phyloP scores from a whole-genome alignment of 2,329 filamentous ascomycete species.

The Hypoxylon sp. region DNA sequence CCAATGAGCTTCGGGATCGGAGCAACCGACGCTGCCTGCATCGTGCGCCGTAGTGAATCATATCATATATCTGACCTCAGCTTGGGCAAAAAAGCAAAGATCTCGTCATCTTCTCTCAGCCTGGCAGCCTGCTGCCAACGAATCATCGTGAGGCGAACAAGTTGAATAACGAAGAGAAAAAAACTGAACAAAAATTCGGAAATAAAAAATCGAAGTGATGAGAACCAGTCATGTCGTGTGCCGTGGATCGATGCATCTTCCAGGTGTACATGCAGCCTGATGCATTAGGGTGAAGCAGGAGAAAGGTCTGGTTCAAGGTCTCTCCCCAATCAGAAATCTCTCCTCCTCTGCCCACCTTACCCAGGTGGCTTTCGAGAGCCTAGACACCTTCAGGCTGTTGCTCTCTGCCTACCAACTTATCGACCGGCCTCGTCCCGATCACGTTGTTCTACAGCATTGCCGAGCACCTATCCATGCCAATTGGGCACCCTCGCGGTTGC shows the following conservation, averaged over 20 bases:
- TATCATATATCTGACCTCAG: constrained; percentile 33
- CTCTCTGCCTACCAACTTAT: too few relatives aligned
- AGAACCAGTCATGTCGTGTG: constrained; percentile 5
- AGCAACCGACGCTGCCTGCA: not conserved
- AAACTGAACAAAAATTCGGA: constrained; percentile 16
- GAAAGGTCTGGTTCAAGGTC: not conserved
- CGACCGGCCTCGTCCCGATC: constrained; percentile 22
- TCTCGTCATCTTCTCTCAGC: constrained; percentile 11
- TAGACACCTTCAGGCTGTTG: constrained; percentile 3
- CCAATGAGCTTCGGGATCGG: constrained; percentile 5
- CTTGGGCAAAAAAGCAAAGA: constrained; percentile 10
- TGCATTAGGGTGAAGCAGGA: constrained; percentile 21
- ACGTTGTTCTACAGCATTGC: constrained; percentile 17
- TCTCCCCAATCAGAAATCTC: constrained; percentile 29
- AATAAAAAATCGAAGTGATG: constrained; percentile 14
- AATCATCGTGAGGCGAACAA: constrained; percentile 17
- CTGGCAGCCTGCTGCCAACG: not conserved
- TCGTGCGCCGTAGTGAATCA: constrained; percentile 22
- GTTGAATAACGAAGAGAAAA: constrained; percentile 3
- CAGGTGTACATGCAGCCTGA: constrained; percentile 25
- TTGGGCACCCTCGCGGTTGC: constrained; percentile 27
- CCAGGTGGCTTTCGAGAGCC: not conserved
- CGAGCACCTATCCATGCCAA: constrained; percentile 20
- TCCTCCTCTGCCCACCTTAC: constrained; percentile 9
- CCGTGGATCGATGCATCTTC: constrained; percentile 23